Conservation (phyloP, 2,329 filamentous ascomycete genomes). For the Xylaria sp. region DNA sequence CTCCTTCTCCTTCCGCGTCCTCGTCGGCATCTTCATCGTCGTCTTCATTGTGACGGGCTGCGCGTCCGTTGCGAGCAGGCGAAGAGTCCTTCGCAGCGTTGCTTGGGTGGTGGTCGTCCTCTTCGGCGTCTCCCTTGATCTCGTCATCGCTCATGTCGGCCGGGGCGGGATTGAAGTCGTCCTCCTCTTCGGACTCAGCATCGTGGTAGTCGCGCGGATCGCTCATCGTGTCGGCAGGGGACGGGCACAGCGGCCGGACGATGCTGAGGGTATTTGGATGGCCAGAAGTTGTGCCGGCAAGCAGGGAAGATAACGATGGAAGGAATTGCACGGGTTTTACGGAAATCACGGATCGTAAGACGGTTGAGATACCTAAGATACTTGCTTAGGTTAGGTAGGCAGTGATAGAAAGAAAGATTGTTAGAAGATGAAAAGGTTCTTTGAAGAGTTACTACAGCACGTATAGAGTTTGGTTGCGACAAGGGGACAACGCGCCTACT, state of each 20-base stretch:
- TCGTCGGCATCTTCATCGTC: slow-evolving; percentile 56
- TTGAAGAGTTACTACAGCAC: too few species aligned
- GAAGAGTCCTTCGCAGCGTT: slow-evolving; percentile 31
- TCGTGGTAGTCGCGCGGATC: slow-evolving; percentile 55
- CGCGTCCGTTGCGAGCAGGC: slow-evolving; percentile 38
- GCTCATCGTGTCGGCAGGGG: slow-evolving; percentile 49
- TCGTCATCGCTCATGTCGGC: slow-evolving; percentile 77
- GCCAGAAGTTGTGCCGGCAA: neutral
- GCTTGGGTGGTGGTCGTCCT: slow-evolving; percentile 40
- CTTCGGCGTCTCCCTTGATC: slow-evolving; percentile 47
- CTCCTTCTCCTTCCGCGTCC: slow-evolving; percentile 52
- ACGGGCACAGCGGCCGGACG: neutral
- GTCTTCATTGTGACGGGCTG: slow-evolving; percentile 51
- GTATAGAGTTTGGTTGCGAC: too few species aligned
- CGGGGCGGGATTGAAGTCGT: slow-evolving; percentile 85
- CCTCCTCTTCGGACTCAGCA: slow-evolving; percentile 74
- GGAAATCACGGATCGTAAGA: neutral
- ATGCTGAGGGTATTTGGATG: neutral
- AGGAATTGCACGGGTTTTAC: neutral
- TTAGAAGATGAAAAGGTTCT: too few species aligned
- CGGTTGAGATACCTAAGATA: too few species aligned
- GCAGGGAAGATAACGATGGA: neutral
- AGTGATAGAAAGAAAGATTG: too few species aligned
- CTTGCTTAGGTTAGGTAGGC: too few species aligned
- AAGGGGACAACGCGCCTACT: too few species aligned